Conservation (phyloP, 331 rosid species). For the Arachis monticola region DNA sequence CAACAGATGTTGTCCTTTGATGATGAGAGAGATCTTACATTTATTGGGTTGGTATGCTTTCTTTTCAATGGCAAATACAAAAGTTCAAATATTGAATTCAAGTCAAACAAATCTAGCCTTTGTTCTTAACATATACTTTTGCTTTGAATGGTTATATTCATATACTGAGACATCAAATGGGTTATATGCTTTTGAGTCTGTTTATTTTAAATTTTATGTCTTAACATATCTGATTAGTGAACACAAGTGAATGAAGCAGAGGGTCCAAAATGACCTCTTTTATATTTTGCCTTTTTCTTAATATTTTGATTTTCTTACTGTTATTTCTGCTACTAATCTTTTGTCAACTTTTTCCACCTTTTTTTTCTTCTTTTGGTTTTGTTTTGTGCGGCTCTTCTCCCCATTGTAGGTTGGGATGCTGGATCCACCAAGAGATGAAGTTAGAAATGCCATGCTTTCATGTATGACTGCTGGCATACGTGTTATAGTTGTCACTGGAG, state of each 20-base stretch:
- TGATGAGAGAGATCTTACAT: conserved; percentile 93
- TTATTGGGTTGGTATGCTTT: conserved; percentile 99
- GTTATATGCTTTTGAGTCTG: conserved; percentile 2
- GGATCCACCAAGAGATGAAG: conserved; percentile 99
- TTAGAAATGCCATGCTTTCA: conserved; percentile 91
- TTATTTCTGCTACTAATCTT: neutral
- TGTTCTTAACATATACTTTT: conserved; percentile 27
- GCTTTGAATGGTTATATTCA: conserved; percentile 6
- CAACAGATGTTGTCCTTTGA: conserved; percentile 64
- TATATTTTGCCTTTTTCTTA: conserved; percentile 8
- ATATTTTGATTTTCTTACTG: neutral
- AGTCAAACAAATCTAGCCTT: conserved; percentile 29
- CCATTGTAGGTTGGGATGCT: conserved; percentile 89
- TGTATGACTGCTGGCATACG: conserved; percentile 99
- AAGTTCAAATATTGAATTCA: conserved; percentile 28
- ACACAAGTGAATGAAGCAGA: conserved; percentile 11
- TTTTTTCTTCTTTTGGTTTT: neutral
- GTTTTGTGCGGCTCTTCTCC: conserved; percentile 24
- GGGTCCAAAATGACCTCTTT: conserved; percentile 2
- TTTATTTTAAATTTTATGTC: conserved; percentile 11
- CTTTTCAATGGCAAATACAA: conserved; percentile 50
- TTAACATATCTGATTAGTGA: conserved; percentile 7
- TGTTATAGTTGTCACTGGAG: conserved; percentile 97
- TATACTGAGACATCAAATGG: neutral
- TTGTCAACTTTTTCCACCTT: too few relatives aligned